A percentile compares a stretch with the other conserved stretches of the same genome.
Evolutionary conservation across 2,329 filamentous ascomycete species (phyloP).

Genomic region (Fusarium albosuccineum): DNA sequence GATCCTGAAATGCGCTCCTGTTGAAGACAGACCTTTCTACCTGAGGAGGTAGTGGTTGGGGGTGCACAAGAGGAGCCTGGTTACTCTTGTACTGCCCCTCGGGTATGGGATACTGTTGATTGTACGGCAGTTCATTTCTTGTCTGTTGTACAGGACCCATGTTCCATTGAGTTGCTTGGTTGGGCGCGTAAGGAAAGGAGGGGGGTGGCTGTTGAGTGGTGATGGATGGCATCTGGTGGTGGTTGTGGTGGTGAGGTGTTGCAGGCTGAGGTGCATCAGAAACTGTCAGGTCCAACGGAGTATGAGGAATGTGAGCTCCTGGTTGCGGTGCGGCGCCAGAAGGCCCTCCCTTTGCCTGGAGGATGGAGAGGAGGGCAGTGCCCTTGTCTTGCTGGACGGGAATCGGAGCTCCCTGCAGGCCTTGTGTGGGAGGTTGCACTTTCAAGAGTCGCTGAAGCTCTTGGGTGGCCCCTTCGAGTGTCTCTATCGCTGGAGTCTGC

Average conservation of each 20-base stretch:
- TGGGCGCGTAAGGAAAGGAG: constrained; percentile 45
- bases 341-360: constrained; percentile 55
- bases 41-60: constrained; percentile 67
- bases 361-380: constrained; percentile 65
- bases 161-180: constrained; percentile 38
- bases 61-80: constrained; percentile 51
- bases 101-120: constrained; percentile 31
- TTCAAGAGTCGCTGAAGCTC: constrained; percentile 69
- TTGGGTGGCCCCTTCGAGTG: constrained; percentile 63
- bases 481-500: constrained; percentile 58
- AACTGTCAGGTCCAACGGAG: constrained; percentile 67
- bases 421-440: constrained; percentile 66
- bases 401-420: constrained; percentile 53
- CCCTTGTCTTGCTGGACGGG: constrained; percentile 59
- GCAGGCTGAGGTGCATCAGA: constrained; percentile 64
- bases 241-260: constrained; percentile 68
- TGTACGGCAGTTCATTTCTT: constrained; percentile 29
- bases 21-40: constrained; percentile 67
- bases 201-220: constrained; percentile 50
- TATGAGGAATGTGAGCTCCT: constrained; percentile 56
- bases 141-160: constrained; percentile 28
- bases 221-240: constrained; percentile 56
- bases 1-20: constrained; percentile 49
- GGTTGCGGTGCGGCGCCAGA: constrained; percentile 30
- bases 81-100: constrained; percentile 43